These are phyloP conservation scores for Candida namnaoensis DNA, from an alignment of 805 yeast genomes.

Conservation along the genomic window DNA sequence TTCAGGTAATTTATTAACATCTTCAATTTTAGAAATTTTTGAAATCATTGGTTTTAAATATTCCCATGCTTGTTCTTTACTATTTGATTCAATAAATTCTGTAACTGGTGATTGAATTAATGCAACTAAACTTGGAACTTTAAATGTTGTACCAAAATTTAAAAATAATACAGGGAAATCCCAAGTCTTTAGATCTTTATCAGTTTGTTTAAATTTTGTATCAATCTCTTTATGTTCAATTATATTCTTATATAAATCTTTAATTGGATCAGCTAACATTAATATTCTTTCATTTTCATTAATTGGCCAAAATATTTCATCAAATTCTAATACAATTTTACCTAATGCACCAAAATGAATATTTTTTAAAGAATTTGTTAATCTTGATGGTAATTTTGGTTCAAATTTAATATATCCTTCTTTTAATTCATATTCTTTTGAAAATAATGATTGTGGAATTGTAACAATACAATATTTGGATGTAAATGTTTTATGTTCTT, in stretches of 20 bases:
- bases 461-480: slow-evolving; percentile 63
- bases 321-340: slow-evolving; percentile 65
- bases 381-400: slow-evolving; percentile 43
- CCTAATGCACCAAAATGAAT: slow-evolving; percentile 65
- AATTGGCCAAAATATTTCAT: slow-evolving; percentile 48
- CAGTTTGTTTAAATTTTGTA: background rate
- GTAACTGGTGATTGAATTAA: slow-evolving; percentile 72
- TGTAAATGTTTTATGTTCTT: slow-evolving; percentile 19
- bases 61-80: slow-evolving; percentile 47
- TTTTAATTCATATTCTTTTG: slow-evolving; percentile 2
- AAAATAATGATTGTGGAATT: slow-evolving; percentile 58
- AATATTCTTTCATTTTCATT: slow-evolving; percentile 43
- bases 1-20: slow-evolving; percentile 17
- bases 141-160: slow-evolving; percentile 42
- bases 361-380: slow-evolving; percentile 33
- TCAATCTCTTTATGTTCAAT: background rate
- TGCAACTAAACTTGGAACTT: slow-evolving; percentile 48
- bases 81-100: slow-evolving; percentile 37
- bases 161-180: slow-evolving; percentile 54
- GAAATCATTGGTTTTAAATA: slow-evolving; percentile 39
- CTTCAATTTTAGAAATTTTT: slow-evolving; percentile 3
- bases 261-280: slow-evolving; percentile 30
- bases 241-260: slow-evolving; percentile 8
- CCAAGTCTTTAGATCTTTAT: slow-evolving; percentile 33
- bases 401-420: slow-evolving; percentile 45